Percentiles rank a stretch among this genome's conserved stretches.
These are phyloP conservation scores for Mollisia scopiformis DNA, from an alignment of 2,329 filamentous ascomycete species.

Conservation along the genomic window DNA sequence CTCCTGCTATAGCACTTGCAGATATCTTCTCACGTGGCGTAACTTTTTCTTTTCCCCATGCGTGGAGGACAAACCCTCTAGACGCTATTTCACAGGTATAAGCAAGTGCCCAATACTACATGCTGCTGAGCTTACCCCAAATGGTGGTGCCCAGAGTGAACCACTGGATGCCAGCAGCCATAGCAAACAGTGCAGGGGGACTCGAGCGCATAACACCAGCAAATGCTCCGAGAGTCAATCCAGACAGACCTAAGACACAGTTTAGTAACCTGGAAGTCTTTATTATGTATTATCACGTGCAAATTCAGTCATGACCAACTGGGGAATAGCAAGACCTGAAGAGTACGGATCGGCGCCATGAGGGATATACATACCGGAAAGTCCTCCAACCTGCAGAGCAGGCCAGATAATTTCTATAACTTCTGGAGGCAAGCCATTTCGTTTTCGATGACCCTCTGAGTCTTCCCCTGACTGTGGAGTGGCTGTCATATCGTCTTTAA, in stretches of 20 bases:
- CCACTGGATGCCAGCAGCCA: slow-evolving; percentile 78
- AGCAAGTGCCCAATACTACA: neutral
- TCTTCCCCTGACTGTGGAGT: slow-evolving; percentile 1
- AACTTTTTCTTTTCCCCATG: slow-evolving; percentile 47
- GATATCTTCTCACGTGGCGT: slow-evolving; percentile 61
- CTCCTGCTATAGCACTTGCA: slow-evolving; percentile 73
- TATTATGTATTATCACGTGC: slow-evolving; percentile 17
- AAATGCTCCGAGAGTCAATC: slow-evolving; percentile 67
- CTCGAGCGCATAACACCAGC: slow-evolving; percentile 72
- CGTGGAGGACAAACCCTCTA: slow-evolving; percentile 48
- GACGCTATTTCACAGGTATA: slow-evolving; percentile 44
- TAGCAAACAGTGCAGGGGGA: slow-evolving; percentile 70
- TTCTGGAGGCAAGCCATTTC: slow-evolving; percentile 42
- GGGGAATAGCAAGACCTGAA: neutral
- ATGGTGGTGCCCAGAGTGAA: slow-evolving; percentile 77
- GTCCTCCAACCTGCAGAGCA: slow-evolving; percentile 61
- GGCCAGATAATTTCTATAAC: slow-evolving; percentile 49
- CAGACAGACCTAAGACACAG: slow-evolving; percentile 54
- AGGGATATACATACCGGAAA: slow-evolving; percentile 51
- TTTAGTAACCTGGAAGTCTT: slow-evolving; percentile 16
- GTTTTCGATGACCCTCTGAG: slow-evolving; percentile 8
- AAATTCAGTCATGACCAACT: neutral
- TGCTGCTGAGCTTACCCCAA: slow-evolving; percentile 59
- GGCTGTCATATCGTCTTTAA: slow-evolving; percentile 31
- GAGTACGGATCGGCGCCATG: neutral